Evolutionary conservation across 2,329 filamentous ascomycete species (phyloP).

Genomic region (Leptodontidium sp.): DNA sequence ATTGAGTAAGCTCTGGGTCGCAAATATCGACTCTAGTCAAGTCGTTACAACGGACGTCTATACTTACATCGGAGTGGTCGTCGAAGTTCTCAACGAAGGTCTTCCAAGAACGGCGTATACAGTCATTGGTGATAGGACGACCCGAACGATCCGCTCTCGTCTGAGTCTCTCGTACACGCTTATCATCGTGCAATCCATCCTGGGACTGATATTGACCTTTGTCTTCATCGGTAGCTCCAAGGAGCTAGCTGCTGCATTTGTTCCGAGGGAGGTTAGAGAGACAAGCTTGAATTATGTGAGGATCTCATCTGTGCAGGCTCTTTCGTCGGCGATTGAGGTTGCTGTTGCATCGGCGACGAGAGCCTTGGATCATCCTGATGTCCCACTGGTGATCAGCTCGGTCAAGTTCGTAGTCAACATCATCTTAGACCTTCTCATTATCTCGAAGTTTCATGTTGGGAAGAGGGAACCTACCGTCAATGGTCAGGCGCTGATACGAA

Average conservation of each 20-base stretch:
- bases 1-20: slow-evolving; percentile 75
- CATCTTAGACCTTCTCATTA: slow-evolving; percentile 69
- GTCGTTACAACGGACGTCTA: slow-evolving; percentile 72
- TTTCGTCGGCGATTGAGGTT: slow-evolving; percentile 69
- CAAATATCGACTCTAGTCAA: slow-evolving; percentile 68
- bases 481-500: slow-evolving; percentile 68
- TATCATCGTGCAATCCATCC: slow-evolving; percentile 63
- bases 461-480: slow-evolving; percentile 64
- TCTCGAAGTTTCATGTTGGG: slow-evolving; percentile 71
- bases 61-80: slow-evolving; percentile 73
- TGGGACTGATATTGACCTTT: slow-evolving; percentile 68
- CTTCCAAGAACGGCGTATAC: slow-evolving; percentile 73
- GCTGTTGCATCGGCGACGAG: slow-evolving; percentile 68
- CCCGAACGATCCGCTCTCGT: slow-evolving; percentile 58
- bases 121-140: slow-evolving; percentile 71
- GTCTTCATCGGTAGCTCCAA: slow-evolving; percentile 62
- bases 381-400: slow-evolving; percentile 70
- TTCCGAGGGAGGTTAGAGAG: slow-evolving; percentile 64
- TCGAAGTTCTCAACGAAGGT: slow-evolving; percentile 76
- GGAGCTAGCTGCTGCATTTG: slow-evolving; percentile 66
- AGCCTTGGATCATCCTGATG: slow-evolving; percentile 73
- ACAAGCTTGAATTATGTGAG: slow-evolving; percentile 70
- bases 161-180: slow-evolving; percentile 69
- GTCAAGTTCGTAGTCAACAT: slow-evolving; percentile 73
- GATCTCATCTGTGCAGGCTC: slow-evolving; percentile 67